These are phyloP conservation scores for Yamadazyma kitorensis DNA, from an alignment of 805 yeast genomes.

Conservation along the genomic window DNA sequence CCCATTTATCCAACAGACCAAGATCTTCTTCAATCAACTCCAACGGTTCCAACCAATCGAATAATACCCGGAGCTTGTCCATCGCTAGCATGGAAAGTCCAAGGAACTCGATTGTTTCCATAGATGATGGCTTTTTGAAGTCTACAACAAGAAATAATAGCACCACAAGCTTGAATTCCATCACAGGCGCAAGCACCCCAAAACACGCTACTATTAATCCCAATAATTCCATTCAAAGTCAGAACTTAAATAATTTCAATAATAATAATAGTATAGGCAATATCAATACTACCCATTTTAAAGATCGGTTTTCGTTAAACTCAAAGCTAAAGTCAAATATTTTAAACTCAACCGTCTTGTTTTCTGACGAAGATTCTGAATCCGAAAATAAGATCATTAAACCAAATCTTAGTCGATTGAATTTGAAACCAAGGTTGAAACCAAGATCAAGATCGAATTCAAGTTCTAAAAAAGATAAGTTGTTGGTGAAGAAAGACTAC, in stretches of 20 bases:
- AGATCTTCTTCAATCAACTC: constrained; percentile 35
- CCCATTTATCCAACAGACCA: constrained; percentile 15
- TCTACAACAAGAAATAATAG: constrained; percentile 34
- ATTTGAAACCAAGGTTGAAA: too few relatives aligned
- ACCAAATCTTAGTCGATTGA: too few relatives aligned
- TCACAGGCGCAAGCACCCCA: constrained; percentile 4
- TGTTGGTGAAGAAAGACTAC: constrained; percentile 21
- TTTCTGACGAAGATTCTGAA: constrained; percentile 40
- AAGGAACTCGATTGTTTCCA: constrained; percentile 38
- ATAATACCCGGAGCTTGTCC: constrained; percentile 29
- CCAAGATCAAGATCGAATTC: constrained; percentile 16
- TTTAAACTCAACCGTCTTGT: constrained; percentile 17
- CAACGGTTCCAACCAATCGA: constrained; percentile 24
- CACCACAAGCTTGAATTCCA: constrained; percentile 19
- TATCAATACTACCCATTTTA: neutral
- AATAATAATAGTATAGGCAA: too few relatives aligned
- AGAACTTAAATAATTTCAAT: too few relatives aligned
- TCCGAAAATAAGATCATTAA: constrained; percentile 17
- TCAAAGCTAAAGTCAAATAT: constrained; percentile 7
- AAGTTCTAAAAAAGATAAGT: constrained; percentile 12
- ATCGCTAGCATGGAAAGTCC: constrained; percentile 38
- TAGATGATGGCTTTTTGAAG: constrained; percentile 30
- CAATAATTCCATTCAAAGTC: neutral
- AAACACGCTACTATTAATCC: constrained; percentile 1
- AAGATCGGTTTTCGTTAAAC: constrained; percentile 2